Percentiles rank a stretch among this genome's conserved stretches.
phyloP scores from a whole-genome alignment of 768 basidiomycete species.

The Lentinus tigrinus region DNA sequence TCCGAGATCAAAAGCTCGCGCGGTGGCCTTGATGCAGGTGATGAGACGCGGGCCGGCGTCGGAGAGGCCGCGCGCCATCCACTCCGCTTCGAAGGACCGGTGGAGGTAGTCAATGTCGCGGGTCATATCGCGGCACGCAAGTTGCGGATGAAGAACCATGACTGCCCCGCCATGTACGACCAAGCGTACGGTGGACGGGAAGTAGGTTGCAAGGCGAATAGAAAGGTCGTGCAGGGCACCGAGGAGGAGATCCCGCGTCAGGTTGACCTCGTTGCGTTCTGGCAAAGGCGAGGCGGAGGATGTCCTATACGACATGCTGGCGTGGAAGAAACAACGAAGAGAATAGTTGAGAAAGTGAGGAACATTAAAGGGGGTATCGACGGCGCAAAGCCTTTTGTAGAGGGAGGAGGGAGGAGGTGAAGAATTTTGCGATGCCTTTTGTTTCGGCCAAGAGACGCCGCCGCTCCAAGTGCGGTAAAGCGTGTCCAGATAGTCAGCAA shows the following conservation, averaged over 20 bases:
- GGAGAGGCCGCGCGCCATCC: conserved; percentile 42
- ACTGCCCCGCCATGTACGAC: conserved; percentile 74
- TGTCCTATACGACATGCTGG: conserved; percentile 2
- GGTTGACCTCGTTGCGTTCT: conserved; percentile 35
- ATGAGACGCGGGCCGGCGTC: conserved; percentile 58
- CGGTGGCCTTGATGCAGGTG: conserved; percentile 56
- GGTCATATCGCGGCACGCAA: conserved; percentile 47
- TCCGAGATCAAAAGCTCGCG: conserved; percentile 48
- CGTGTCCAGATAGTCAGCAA: background rate
- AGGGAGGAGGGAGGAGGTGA: conserved; percentile 4
- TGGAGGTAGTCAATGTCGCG: conserved; percentile 69
- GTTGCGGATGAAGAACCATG: conserved; percentile 61
- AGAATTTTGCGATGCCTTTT: conserved; percentile 1
- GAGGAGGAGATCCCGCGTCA: conserved; percentile 36
- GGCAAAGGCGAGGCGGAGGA: conserved; percentile 14
- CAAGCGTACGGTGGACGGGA: conserved; percentile 54
- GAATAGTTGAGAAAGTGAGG: conserved; percentile 3
- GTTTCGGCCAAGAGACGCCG: background rate
- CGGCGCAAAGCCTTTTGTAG: conserved; percentile 17
- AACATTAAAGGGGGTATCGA: conserved; percentile 18
- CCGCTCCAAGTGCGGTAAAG: background rate
- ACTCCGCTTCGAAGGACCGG: conserved; percentile 59
- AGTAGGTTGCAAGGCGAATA: conserved; percentile 41
- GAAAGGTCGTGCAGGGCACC: conserved; percentile 54
- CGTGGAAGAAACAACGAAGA: background rate